Percentiles rank a stretch among this genome's conserved stretches.
These are phyloP conservation scores for Eremochloa ophiuroides DNA, from an alignment of 176 grass and related monocot species.

Conservation along the genomic window DNA sequence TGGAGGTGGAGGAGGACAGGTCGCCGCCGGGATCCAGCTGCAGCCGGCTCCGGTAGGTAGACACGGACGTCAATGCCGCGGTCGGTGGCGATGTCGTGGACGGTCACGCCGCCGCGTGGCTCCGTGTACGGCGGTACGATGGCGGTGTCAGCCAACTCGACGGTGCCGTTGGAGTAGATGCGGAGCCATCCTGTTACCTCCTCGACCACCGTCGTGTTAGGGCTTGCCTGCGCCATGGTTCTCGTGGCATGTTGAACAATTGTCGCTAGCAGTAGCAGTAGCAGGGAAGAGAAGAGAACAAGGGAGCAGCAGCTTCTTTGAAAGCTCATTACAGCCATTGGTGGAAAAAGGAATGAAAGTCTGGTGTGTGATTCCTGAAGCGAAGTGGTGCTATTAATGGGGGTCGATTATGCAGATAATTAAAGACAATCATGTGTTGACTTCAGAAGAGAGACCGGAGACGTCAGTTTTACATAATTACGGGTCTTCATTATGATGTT, in stretches of 20 bases:
- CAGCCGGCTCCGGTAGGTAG: slow-evolving; percentile 9
- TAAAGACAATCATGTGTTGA: not conserved
- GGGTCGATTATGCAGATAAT: not conserved
- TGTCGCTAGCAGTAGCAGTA: not conserved
- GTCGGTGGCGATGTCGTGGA: slow-evolving; percentile 29
- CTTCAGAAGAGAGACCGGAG: not conserved
- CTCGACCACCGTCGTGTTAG: slow-evolving; percentile 20
- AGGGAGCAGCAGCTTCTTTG: not conserved
- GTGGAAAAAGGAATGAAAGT: not conserved
- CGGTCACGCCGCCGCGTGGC: slow-evolving; percentile 38
- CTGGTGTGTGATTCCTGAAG: not conserved
- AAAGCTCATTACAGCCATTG: not conserved
- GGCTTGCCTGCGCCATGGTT: not conserved
- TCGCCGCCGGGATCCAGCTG: not conserved
- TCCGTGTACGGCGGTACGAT: slow-evolving; percentile 12
- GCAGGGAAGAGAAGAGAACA: not conserved
- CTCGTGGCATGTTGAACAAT: not conserved
- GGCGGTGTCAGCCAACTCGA: slow-evolving; percentile 26
- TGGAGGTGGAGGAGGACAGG: slow-evolving; percentile 46
- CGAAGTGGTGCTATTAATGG: not conserved
- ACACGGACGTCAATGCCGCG: slow-evolving; percentile 22
- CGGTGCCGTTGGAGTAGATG: slow-evolving; percentile 31
- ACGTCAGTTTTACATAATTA: not conserved
- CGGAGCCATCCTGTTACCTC: slow-evolving; percentile 35
- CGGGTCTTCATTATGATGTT: not conserved